phyloP scores from a whole-genome alignment of 2,329 filamentous ascomycete species.

The Penicillium glabrum region DNA sequence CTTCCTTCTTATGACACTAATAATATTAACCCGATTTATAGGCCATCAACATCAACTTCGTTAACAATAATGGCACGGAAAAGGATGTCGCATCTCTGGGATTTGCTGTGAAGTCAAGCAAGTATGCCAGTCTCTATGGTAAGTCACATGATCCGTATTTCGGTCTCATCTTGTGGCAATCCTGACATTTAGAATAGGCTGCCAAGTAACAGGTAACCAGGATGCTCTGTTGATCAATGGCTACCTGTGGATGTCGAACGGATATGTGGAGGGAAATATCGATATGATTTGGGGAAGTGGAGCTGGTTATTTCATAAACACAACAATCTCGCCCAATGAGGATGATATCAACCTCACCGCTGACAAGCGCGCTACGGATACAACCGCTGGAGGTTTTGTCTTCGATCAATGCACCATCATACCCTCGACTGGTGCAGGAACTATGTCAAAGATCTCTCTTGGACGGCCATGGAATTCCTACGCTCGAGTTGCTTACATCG shows the following conservation, averaged over 20 bases:
- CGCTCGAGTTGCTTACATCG: conserved; percentile 17
- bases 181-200: conserved; percentile 3
- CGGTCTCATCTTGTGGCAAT: not conserved
- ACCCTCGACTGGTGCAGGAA: conserved; percentile 24
- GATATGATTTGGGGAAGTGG: conserved; percentile 49
- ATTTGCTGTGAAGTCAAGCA: conserved; percentile 44
- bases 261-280: conserved; percentile 42
- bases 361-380: conserved; percentile 40
- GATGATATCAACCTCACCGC: conserved; percentile 39
- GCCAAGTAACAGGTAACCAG: conserved; percentile 41
- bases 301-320: conserved; percentile 46
- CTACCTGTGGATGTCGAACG: conserved; percentile 42
- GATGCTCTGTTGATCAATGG: conserved; percentile 40
- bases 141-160: not conserved
- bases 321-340: conserved; percentile 37
- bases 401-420: conserved; percentile 38
- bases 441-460: conserved; percentile 11
- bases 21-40: conserved; percentile 9
- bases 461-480: conserved; percentile 16
- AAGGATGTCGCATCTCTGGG: conserved; percentile 41
- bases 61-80: conserved; percentile 38
- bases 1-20: too few relatives aligned
- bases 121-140: conserved; percentile 39
- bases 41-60: conserved; percentile 43
- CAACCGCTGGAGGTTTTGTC: conserved; percentile 38